Base-by-base conservation (phyloP, 768 basidiomycete species). In the Serendipita vermifera region DNA sequence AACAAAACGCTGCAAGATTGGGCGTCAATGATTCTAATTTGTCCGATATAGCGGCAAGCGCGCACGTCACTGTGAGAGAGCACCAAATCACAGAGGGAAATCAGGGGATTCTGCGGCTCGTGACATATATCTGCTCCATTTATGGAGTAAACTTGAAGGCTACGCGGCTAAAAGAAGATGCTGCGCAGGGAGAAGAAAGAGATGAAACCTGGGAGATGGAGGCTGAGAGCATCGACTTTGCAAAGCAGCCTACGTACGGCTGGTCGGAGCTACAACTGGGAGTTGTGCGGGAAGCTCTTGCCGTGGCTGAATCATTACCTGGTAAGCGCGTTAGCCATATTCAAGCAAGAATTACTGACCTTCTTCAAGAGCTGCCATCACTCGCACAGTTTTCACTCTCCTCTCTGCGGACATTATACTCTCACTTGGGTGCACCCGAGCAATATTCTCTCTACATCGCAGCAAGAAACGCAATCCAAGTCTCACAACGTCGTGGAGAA, bases 211-310 rank as follows among this genome's bases (percentile, higher is more conserved):
- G 57, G 17, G 40, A 58, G 24, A 59, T 55, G 17, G 75, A 75
- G 56, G 72, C 75, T 43, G 75, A 77, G 55, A 68, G 70, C 0
- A 58, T 71, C 6, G 70, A 71, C 32, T 68, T 70, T 17, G 66
- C 70, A 29, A 71, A 68, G 24, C 79, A 81, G 59, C 33, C 27
- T 3, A 68, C 77, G 3, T 87, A 82, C 65, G 96, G 96, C 3
- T 98, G 94, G 94, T 85, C 92, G 2, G 89, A 92, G 66, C 72
- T 99, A 36, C 94, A 96, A 71, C 79, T 97, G 15, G 91, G 90
- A 22, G 81, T 93, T n/a, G 75, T 97, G 20, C 79, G 90, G 33
- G 96, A 98, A 66, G 89, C 91, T 0, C 82, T 97, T 20, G 83
- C 86, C 0, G 82, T 98, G 2, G 87, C 90, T 1, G 90, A 97